These are phyloP conservation scores for Trypanosoma congolense DNA, from an alignment of 208 protist genomes.

Conservation along the genomic window DNA sequence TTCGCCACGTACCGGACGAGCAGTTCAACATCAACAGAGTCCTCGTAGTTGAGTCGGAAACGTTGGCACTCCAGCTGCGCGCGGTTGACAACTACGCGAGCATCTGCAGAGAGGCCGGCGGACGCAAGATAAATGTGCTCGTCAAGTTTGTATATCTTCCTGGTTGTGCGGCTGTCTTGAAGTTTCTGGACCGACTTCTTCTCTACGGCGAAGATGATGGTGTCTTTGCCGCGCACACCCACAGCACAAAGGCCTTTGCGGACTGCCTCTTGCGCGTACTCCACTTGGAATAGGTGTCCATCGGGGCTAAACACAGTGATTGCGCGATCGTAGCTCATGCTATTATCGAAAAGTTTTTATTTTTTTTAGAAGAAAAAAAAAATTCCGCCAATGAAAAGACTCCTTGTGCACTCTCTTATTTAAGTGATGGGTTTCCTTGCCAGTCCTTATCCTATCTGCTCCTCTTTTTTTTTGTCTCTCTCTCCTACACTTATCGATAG, in stretches of 20 bases:
- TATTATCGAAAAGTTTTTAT: constrained; percentile 13
- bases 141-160: constrained; percentile 99
- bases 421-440: too few relatives aligned
- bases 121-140: constrained; percentile 98
- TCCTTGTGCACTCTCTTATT: too few relatives aligned
- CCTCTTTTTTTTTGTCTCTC: too few relatives aligned
- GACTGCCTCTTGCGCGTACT: constrained; percentile 99
- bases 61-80: constrained; percentile 98
- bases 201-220: constrained; percentile 97
- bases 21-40: constrained; percentile 96
- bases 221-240: constrained; percentile 85
- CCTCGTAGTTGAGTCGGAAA: constrained; percentile 98
- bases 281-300: constrained; percentile 99
- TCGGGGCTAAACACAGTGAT: constrained; percentile 99
- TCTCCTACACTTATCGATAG: too few relatives aligned
- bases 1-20: constrained; percentile 97
- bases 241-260: constrained; percentile 94
- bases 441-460: too few relatives aligned
- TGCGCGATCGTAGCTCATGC: constrained; percentile 98
- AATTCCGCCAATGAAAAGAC: too few relatives aligned
- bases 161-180: constrained; percentile 98
- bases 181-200: constrained; percentile 98
- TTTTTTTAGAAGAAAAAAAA: constrained; percentile 34
- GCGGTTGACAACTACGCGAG: constrained; percentile 98
- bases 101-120: constrained; percentile 98